Conservation (phyloP, 139 green algal species). For the Volvox africanus region DNA sequence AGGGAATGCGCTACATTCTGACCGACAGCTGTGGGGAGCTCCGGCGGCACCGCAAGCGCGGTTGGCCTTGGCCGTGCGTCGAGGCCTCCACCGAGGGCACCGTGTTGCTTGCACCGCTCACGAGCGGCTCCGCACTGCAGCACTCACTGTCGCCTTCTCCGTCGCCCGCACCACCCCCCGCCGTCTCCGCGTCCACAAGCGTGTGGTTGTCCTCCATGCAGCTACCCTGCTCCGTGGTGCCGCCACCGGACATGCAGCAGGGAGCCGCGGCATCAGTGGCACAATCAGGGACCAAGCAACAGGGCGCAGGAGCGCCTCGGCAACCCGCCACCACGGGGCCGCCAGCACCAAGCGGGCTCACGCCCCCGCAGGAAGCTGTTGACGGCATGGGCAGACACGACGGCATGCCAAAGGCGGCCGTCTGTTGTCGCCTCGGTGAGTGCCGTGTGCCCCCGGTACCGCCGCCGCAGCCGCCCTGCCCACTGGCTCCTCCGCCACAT, state of each 20-base stretch:
- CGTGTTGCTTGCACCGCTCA: constrained; percentile 42
- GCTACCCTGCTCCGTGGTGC: constrained; percentile 46
- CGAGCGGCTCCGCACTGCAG: constrained; percentile 36
- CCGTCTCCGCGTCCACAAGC: constrained; percentile 40
- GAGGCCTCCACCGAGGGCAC: constrained; percentile 41
- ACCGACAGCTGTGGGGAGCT: constrained; percentile 48
- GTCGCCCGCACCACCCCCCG: background rate
- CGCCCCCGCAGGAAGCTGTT: constrained; percentile 32
- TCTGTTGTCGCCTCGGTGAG: constrained; percentile 13
- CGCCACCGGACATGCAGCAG: constrained; percentile 23
- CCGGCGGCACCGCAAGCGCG: background rate
- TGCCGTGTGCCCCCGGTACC: background rate
- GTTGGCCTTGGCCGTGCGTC: constrained; percentile 31
- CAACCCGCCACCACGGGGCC: background rate
- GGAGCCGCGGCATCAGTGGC: constrained; percentile 22
- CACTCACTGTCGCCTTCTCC: constrained; percentile 39
- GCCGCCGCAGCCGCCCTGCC: background rate
- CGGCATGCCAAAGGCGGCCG: background rate
- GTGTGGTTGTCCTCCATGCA: constrained; percentile 53
- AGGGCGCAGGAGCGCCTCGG: background rate
- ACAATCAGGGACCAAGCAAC: constrained; percentile 13
- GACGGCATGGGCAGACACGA: constrained; percentile 40
- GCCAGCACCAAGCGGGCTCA: background rate
- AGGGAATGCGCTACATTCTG: constrained; percentile 4
- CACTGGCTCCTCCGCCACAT: background rate